These are phyloP conservation scores for Neoboletus brunneissimus DNA, from an alignment of 768 basidiomycete genomes.

Conservation along the genomic window DNA sequence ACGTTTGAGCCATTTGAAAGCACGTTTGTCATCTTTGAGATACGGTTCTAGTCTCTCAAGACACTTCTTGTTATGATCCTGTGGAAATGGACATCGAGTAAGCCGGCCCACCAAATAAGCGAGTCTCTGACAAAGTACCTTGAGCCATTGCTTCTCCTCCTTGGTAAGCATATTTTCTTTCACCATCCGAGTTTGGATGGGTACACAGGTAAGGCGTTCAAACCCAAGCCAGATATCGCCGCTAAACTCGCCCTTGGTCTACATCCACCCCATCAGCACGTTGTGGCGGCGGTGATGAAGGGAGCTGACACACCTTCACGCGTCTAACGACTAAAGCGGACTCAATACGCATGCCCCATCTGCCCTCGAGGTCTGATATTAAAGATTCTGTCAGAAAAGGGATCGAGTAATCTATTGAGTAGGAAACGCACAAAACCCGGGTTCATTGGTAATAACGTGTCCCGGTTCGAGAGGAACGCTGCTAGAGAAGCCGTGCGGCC, in stretches of 20 bases:
- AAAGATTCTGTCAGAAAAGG: constrained; percentile 13
- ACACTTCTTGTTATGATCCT: constrained; percentile 83
- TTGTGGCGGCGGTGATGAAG: constrained; percentile 1
- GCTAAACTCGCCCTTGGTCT: constrained; percentile 73
- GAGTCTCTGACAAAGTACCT: constrained; percentile 41
- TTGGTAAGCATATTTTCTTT: constrained; percentile 80
- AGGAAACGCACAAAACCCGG: constrained; percentile 74
- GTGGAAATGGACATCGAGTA: constrained; percentile 12
- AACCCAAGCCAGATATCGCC: constrained; percentile 85
- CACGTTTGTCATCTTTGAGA: constrained; percentile 76
- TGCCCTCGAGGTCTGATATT: constrained; percentile 62
- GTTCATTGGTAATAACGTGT: constrained; percentile 92
- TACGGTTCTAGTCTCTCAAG: constrained; percentile 59
- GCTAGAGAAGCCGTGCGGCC: constrained; percentile 75
- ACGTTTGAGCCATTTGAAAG: constrained; percentile 74
- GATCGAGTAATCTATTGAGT: constrained; percentile 9
- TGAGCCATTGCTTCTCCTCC: constrained; percentile 85
- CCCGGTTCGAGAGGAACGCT: constrained; percentile 73
- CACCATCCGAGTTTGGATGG: constrained; percentile 89
- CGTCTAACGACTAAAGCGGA: constrained; percentile 75
- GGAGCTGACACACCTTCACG: constrained; percentile 38
- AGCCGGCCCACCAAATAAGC: background rate
- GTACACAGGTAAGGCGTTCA: constrained; percentile 90
- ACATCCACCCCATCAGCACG: constrained; percentile 10
- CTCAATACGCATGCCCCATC: constrained; percentile 92